Evolutionary conservation across 2,329 filamentous ascomycete genomes (phyloP).

Genomic region (Leptodontidium sp.): DNA sequence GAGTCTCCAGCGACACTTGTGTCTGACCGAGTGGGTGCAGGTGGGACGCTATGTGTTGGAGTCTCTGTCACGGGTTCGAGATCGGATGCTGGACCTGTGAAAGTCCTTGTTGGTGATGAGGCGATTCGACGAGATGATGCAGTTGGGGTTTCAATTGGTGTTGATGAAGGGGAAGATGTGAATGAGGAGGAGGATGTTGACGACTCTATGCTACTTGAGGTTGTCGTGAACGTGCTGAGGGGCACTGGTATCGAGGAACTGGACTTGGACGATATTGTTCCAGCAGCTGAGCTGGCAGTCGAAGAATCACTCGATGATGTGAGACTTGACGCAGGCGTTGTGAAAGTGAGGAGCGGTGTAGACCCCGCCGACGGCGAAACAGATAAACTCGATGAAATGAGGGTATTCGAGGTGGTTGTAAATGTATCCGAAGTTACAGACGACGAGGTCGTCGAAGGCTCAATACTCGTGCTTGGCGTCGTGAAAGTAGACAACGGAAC

Average conservation of each 20-base stretch:
- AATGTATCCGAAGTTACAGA: neutral
- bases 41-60: slow-evolving; percentile 14
- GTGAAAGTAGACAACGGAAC: slow-evolving; percentile 9
- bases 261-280: neutral
- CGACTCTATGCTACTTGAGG: neutral
- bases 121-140: neutral
- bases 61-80: slow-evolving; percentile 11
- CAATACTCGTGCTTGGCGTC: slow-evolving; percentile 3
- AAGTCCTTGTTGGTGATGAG: neutral
- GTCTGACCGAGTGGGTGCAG: neutral
- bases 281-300: neutral
- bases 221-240: neutral
- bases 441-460: slow-evolving; percentile 1
- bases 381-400: neutral
- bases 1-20: slow-evolving; percentile 1
- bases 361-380: neutral
- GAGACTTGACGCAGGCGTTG: neutral
- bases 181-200: neutral
- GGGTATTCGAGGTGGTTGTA: neutral
- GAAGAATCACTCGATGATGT: neutral
- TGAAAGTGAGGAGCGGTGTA: neutral
- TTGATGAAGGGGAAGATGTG: neutral
- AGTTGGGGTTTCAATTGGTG: neutral
- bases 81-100: slow-evolving; percentile 13
- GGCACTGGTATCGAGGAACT: neutral